Percentiles rank a stretch among this genome's conserved stretches.
Evolutionary conservation across 108 stramenopile species (phyloP).

Genomic region (Cyclotella kingstonii): DNA sequence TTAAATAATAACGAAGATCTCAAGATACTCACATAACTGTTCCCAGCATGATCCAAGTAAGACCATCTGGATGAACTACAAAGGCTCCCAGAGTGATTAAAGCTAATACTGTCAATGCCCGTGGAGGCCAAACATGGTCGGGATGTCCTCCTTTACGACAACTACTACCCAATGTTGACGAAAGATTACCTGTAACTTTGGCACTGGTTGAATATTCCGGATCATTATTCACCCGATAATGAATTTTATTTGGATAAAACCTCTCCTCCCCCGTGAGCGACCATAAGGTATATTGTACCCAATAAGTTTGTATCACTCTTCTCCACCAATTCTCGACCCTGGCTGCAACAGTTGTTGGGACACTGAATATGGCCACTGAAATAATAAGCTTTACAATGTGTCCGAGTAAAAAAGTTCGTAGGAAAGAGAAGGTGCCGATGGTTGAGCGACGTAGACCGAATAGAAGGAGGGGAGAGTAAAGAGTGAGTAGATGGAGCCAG

Average conservation of each 20-base stretch:
- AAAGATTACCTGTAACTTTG: neutral
- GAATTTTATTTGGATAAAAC: neutral
- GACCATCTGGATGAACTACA: slow-evolving; percentile 69
- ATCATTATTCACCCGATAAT: neutral
- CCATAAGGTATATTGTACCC: slow-evolving; percentile 15
- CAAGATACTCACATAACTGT: slow-evolving; percentile 52
- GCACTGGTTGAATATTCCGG: neutral
- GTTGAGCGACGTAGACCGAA: slow-evolving; percentile 50
- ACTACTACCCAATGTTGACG: neutral
- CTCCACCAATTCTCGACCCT: slow-evolving; percentile 4
- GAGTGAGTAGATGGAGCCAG: slow-evolving; percentile 35
- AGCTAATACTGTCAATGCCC: slow-evolving; percentile 53
- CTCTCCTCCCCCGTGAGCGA: slow-evolving; percentile 14
- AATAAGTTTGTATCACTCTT: neutral
- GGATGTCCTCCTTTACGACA: slow-evolving; percentile 12
- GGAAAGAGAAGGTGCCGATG: slow-evolving; percentile 35
- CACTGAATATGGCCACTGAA: slow-evolving; percentile 7
- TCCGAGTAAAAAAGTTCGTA: slow-evolving; percentile 44
- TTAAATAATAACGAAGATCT: too few species aligned
- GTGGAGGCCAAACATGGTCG: slow-evolving; percentile 58
- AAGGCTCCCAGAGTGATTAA: slow-evolving; percentile 55
- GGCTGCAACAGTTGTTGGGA: neutral
- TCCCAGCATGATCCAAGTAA: slow-evolving; percentile 66
- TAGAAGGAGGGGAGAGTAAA: slow-evolving; percentile 38
- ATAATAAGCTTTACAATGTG: slow-evolving; percentile 34